Base-by-base conservation (phyloP, 495 filamentous ascomycete genomes). In the Penicillium daleae region DNA sequence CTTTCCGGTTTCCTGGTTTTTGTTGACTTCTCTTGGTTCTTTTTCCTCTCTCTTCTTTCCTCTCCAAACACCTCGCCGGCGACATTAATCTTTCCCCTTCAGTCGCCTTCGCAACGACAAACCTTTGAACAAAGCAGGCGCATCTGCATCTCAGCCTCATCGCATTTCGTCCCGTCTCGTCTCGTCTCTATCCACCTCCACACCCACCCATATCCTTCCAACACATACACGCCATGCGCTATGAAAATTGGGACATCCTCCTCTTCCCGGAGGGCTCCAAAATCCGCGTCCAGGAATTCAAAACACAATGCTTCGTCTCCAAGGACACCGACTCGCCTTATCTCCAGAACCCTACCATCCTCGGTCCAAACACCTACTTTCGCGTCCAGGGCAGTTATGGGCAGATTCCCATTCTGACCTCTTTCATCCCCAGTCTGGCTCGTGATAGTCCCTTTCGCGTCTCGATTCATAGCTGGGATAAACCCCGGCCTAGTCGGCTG, bases 211-310 rank as follows among this genome's bases (percentile, higher is more conserved):
- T 48, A 8, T 24, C 17, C 22, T 4, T 8, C 8, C 42, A 50
- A 1, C 50, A 53, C 19, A 15, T 8, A 13, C 51, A 33, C 69
- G 72, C 27, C 10, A 96, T 96, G 92, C 87, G 92, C 56, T 96
- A 90, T 80, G 83, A 89, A 59, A 87, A 89, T 66, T 95, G 92
- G 92, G 92, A 96, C 70, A 83, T 94, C 55, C 86, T 96, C 53
- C 79, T 97, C 59, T 95, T 96, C 73, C 89, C 91, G 2, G 76
- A 80, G 46, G 74, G 75, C 32, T 82, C 77, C 56, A 85, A 84
- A 62, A 81, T 90, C 19, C 92, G 92, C 9, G 73, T 94, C 46
- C 91, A 93, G 71, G 92, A 97, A 71, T 97, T 95, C 84, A 90
- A 88, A 69, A 92, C 91, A 17, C 83, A 86, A 65, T 97, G 92